These are phyloP conservation scores for Colletotrichum tabaci DNA, from an alignment of 2,329 filamentous ascomycete species.

Conservation along the genomic window DNA sequence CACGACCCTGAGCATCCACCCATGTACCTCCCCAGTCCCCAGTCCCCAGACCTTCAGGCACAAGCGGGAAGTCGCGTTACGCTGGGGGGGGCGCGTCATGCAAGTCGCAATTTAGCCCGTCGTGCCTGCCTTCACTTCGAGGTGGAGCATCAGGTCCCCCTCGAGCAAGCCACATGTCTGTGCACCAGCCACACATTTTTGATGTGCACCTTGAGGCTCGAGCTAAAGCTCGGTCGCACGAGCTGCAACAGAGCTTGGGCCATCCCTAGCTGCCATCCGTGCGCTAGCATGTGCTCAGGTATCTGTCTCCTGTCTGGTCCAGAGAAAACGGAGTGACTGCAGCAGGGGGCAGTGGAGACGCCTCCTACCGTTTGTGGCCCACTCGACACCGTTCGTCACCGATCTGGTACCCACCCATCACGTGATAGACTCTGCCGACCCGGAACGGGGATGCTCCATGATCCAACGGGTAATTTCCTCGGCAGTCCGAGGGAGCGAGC, in stretches of 20 bases:
- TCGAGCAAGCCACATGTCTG: background rate
- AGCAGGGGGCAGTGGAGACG: too few species aligned
- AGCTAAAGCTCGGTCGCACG: background rate
- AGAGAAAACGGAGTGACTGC: background rate
- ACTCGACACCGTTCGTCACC: background rate
- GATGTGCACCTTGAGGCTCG: background rate
- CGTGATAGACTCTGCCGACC: conserved; percentile 1
- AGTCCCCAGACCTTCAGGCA: background rate
- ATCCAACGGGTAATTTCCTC: background rate
- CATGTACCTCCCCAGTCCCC: background rate
- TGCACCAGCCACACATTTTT: conserved; percentile 1
- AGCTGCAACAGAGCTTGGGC: conserved; percentile 1
- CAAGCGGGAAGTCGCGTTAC: conserved; percentile 6
- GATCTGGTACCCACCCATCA: background rate
- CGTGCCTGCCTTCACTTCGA: conserved; percentile 15
- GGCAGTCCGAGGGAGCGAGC: too few species aligned
- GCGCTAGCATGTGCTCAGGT: background rate
- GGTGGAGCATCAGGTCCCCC: background rate
- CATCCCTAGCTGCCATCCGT: background rate
- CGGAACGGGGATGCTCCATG: background rate
- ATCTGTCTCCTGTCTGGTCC: background rate
- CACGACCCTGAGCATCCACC: background rate
- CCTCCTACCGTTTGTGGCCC: too few species aligned
- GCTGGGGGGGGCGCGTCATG: conserved; percentile 15
- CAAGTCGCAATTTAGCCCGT: conserved; percentile 12